Base-by-base conservation (phyloP, 192 early-diverging fungal species). In the Backusella luteola region DNA sequence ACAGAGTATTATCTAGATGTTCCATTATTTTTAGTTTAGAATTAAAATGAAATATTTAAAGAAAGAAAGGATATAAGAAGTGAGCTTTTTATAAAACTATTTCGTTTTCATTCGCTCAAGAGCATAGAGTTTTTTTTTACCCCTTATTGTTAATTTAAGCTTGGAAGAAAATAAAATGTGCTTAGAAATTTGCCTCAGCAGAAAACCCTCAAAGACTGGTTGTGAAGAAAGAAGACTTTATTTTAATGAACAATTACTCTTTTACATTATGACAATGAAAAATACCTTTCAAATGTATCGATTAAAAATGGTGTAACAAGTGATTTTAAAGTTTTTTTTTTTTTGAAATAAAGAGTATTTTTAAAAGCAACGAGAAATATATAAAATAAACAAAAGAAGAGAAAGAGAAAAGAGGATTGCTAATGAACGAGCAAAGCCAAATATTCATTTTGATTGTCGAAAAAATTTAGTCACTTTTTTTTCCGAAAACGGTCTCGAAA, bases 391-490 rank as follows among this genome's bases (percentile, higher is more conserved):
- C 56, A 63, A 63, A 23, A 63, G 29, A 63, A 29, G 56, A 63
- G 56, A 29, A 63, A 63, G 23, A 29, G 56, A 12, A 29, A 63
- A 32, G 56, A 14, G 11, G 29, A 19, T 12, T 26, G 56, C 5
- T 32, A 32, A 59, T 21, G 0, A 59, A 19, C 42, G 21, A 23
- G 21, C 19, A 63, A 63, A 29, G 23, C 3, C 23, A 63, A 63
- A 63, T 59, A 59, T 63, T 29, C 56, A 63, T 63, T 39, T 39
- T 26, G 21, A 12, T n/a, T 56, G 19, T 56, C 21, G 53, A 63
- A 63, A 59, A 29, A 63, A 63, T 63, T 63, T 63, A 63, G 56
- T 63, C 56, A 63, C 56, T 29, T 63, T 63, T 59, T 63, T 63
- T 63, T 29, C 56, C 56, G 12, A 63, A 63, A 23, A 23, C 56